Evolutionary conservation across 1,284 basidiomycete species (phyloP).

Genomic region (Cystobasidium slooffiae): DNA sequence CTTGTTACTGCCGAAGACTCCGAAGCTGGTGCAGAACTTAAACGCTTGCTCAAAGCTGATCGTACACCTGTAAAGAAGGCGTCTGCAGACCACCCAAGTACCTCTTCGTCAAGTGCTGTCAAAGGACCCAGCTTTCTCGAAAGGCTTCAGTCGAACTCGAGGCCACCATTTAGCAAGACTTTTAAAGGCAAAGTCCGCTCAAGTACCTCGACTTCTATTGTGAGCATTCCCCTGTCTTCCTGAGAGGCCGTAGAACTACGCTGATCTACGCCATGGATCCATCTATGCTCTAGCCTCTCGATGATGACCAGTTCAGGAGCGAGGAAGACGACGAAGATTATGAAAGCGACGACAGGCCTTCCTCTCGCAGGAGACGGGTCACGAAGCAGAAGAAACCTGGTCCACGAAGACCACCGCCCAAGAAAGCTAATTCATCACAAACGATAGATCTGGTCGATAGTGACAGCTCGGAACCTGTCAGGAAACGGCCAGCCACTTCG

Average conservation of each 20-base stretch:
- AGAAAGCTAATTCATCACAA: too few species aligned
- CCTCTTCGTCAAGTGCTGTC: background rate
- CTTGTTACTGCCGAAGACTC: constrained; percentile 15
- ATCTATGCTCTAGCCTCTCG: constrained; percentile 17
- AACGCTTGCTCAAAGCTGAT: constrained; percentile 25
- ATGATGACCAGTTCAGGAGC: constrained; percentile 29
- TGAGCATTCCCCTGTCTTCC: background rate
- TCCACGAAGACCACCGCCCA: background rate
- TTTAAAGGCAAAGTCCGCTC: constrained; percentile 26
- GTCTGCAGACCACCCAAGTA: background rate
- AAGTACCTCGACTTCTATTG: background rate
- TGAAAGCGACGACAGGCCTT: constrained; percentile 22
- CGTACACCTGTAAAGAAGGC: constrained; percentile 7
- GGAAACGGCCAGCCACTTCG: background rate
- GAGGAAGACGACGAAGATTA: constrained; percentile 24
- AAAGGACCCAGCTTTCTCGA: constrained; percentile 12
- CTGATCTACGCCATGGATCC: background rate
- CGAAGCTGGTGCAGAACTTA: background rate
- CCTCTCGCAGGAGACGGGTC: background rate
- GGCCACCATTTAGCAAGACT: constrained; percentile 17
- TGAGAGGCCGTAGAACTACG: background rate
- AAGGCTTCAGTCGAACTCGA: constrained; percentile 14
- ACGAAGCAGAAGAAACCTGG: background rate
- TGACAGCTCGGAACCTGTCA: background rate
- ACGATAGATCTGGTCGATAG: too few species aligned